A percentile compares a stretch with the other conserved stretches of the same genome.
These are phyloP conservation scores for Lolium multiflorum DNA, from an alignment of 176 grass and related monocot species.

Conservation along the genomic window DNA sequence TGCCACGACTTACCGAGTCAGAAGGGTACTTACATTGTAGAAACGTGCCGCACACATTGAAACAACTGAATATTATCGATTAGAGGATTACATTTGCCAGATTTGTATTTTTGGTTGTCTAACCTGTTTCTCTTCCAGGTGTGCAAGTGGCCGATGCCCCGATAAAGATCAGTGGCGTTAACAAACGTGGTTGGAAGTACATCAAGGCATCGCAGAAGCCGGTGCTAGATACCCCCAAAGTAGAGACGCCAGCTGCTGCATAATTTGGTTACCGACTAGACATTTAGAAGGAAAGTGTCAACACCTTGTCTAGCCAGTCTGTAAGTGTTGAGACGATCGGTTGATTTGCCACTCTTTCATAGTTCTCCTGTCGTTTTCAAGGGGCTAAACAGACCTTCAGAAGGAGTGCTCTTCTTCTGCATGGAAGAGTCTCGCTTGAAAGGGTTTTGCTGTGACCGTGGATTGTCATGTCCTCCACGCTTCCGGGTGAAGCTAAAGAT, in stretches of 20 bases:
- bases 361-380: background rate
- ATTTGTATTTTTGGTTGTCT: slow-evolving; percentile 28
- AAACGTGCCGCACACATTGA: too few relatives aligned
- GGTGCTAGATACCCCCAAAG: slow-evolving; percentile 45
- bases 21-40: background rate
- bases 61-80: too few relatives aligned
- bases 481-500: background rate
- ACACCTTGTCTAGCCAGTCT: too few relatives aligned
- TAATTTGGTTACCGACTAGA: slow-evolving; percentile 22
- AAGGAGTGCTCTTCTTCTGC: background rate
- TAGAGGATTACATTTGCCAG: too few relatives aligned
- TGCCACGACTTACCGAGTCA: background rate
- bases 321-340: background rate
- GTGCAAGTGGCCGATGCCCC: slow-evolving; percentile 53
- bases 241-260: slow-evolving; percentile 25
- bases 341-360: background rate
- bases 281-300: background rate
- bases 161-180: slow-evolving; percentile 19
- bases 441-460: too few relatives aligned
- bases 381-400: background rate
- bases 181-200: slow-evolving; percentile 80
- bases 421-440: background rate
- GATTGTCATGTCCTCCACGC: background rate
- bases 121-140: slow-evolving; percentile 47
- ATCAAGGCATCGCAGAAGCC: slow-evolving; percentile 63